Conservation (phyloP, 106 monocot genomes). For the Acanthochlamys bracteata region DNA sequence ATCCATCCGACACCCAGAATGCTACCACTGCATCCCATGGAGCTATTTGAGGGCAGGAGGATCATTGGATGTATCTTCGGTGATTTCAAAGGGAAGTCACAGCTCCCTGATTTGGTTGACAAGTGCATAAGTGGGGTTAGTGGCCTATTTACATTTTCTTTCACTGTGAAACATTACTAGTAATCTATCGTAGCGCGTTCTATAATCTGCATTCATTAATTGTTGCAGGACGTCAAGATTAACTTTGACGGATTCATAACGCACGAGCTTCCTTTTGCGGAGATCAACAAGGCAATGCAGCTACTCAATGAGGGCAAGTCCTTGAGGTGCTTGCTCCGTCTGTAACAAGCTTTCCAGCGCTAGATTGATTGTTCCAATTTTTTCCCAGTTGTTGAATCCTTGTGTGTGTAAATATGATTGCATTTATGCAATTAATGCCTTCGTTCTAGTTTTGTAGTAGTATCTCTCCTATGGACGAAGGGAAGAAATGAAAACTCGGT, state of each 20-base stretch:
- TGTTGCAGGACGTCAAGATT: slow-evolving; percentile 47
- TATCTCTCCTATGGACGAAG: too few species aligned
- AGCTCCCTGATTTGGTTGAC: slow-evolving; percentile 45
- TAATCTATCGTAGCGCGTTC: neutral
- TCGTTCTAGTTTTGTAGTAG: too few species aligned
- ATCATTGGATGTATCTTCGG: slow-evolving; percentile 53
- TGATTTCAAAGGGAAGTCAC: slow-evolving; percentile 73
- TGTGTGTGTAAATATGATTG: too few species aligned
- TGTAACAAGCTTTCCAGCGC: slow-evolving; percentile 25
- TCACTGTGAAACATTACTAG: too few species aligned
- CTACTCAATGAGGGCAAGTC: slow-evolving; percentile 68
- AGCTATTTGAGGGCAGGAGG: slow-evolving; percentile 60
- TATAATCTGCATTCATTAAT: neutral
- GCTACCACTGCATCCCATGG: slow-evolving; percentile 82
- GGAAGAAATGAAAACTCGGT: too few species aligned
- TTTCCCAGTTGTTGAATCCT: too few species aligned
- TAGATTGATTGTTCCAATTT: too few species aligned
- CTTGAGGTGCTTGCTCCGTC: slow-evolving; percentile 61
- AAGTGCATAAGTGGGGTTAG: slow-evolving; percentile 48
- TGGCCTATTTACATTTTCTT: neutral
- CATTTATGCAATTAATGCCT: too few species aligned
- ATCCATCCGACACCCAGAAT: slow-evolving; percentile 41
- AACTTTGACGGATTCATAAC: slow-evolving; percentile 86
- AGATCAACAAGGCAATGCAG: slow-evolving; percentile 69
- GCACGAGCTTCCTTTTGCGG: slow-evolving; percentile 71